Conservation (phyloP, 2,329 filamentous ascomycete species). For the Pseudocercospora pini-densiflorae region DNA sequence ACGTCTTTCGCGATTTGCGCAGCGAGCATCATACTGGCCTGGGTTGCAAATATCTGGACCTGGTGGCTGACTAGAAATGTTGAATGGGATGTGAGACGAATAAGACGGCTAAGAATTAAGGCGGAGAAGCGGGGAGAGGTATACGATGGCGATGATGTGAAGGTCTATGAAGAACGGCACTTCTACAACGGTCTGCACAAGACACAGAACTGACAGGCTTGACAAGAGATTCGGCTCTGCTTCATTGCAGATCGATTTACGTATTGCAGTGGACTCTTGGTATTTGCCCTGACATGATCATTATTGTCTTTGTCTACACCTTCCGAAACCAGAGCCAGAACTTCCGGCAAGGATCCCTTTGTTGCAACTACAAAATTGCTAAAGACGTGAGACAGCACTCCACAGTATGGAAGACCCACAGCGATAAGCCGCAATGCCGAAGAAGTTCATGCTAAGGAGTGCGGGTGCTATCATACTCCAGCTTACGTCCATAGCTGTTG, state of each 20-base stretch:
- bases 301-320: neutral
- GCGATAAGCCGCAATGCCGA: neutral
- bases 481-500: neutral
- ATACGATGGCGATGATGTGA: slow-evolving; percentile 23
- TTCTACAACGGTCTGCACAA: slow-evolving; percentile 9
- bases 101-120: slow-evolving; percentile 21
- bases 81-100: slow-evolving; percentile 45
- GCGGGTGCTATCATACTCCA: neutral
- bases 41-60: slow-evolving; percentile 46
- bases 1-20: slow-evolving; percentile 45
- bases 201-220: neutral
- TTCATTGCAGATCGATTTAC: too few relatives aligned
- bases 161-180: slow-evolving; percentile 11
- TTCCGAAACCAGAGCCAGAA: neutral
- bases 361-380: neutral
- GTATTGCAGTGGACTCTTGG: too few relatives aligned
- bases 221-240: too few relatives aligned
- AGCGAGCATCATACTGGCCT: slow-evolving; percentile 42
- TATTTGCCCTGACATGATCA: slow-evolving; percentile 37
- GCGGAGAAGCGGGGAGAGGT: slow-evolving; percentile 22
- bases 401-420: neutral
- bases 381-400: neutral
- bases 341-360: neutral
- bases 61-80: slow-evolving; percentile 50
- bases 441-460: neutral